phyloP scores from a whole-genome alignment of 768 basidiomycete species.

The Thelephora aurantiotincta region DNA sequence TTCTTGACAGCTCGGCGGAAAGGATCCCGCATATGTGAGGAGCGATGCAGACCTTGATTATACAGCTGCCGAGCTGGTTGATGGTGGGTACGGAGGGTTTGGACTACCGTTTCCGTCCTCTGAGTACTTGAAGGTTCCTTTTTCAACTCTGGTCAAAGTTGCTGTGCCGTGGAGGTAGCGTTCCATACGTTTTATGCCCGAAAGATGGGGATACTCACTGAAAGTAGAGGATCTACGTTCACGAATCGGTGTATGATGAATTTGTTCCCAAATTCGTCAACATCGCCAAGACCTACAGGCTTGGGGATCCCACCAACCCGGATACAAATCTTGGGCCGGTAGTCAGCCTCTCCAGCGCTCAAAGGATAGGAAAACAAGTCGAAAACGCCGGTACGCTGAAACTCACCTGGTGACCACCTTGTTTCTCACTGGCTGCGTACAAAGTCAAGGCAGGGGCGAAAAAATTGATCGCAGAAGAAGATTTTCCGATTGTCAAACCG shows the following conservation, averaged over 20 bases:
- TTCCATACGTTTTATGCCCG: not conserved
- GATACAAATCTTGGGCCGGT: conserved; percentile 86
- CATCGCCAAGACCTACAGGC: conserved; percentile 52
- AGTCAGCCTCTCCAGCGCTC: conserved; percentile 75
- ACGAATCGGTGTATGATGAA: conserved; percentile 63
- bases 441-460: conserved; percentile 69
- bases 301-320: conserved; percentile 71
- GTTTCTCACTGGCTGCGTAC: too few relatives aligned
- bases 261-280: conserved; percentile 69
- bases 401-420: too few relatives aligned
- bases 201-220: not conserved
- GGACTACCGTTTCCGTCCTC: not conserved
- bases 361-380: conserved; percentile 76
- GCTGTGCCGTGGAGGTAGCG: conserved; percentile 79
- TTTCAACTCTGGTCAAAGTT: conserved; percentile 97
- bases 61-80: conserved; percentile 76
- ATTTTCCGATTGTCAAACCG: conserved; percentile 57
- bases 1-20: conserved; percentile 68
- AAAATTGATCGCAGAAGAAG: conserved; percentile 50
- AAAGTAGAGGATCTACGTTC: conserved; percentile 80
- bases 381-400: conserved; percentile 54
- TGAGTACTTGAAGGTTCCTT: conserved; percentile 46
- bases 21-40: conserved; percentile 94
- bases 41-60: conserved; percentile 76
- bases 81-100: conserved; percentile 38